A percentile compares a stretch with the other conserved stretches of the same genome.
These are phyloP conservation scores for Cyclostephanos tholiformis DNA, from an alignment of 108 stramenopile genomes.

Conservation along the genomic window DNA sequence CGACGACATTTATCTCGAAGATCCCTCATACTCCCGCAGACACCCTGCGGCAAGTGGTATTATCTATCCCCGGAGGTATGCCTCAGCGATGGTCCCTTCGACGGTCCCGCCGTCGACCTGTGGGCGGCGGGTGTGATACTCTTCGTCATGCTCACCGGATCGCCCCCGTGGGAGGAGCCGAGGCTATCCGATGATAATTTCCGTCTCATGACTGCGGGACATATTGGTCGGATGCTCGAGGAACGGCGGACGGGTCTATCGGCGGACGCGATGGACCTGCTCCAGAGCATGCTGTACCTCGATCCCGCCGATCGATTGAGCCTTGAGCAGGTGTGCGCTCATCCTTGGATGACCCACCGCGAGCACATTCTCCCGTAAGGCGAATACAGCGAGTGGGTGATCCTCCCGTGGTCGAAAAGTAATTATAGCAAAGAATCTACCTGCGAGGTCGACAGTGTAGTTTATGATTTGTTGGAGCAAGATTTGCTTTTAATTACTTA, in stretches of 20 bases:
- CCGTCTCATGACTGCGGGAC: constrained; percentile 79
- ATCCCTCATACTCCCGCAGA: constrained; percentile 70
- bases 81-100: constrained; percentile 71
- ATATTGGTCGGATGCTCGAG: constrained; percentile 80
- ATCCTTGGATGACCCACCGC: constrained; percentile 79
- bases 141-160: constrained; percentile 89
- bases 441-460: too few relatives aligned
- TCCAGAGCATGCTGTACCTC: constrained; percentile 83
- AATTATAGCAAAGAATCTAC: too few relatives aligned
- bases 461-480: too few relatives aligned
- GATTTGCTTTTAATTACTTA: too few relatives aligned
- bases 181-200: constrained; percentile 72
- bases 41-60: constrained; percentile 90
- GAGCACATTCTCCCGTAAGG: neutral
- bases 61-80: constrained; percentile 94
- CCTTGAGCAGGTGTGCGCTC: constrained; percentile 78
- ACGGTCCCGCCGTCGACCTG: constrained; percentile 91
- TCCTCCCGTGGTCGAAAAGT: too few relatives aligned
- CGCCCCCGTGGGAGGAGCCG: constrained; percentile 88
- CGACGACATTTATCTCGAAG: constrained; percentile 29
- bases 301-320: constrained; percentile 83
- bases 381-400: too few relatives aligned
- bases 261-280: constrained; percentile 79
- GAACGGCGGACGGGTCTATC: constrained; percentile 78
- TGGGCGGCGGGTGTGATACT: constrained; percentile 95